Conservation (phyloP, 345 rosid genomes). For the Populus nigra region DNA sequence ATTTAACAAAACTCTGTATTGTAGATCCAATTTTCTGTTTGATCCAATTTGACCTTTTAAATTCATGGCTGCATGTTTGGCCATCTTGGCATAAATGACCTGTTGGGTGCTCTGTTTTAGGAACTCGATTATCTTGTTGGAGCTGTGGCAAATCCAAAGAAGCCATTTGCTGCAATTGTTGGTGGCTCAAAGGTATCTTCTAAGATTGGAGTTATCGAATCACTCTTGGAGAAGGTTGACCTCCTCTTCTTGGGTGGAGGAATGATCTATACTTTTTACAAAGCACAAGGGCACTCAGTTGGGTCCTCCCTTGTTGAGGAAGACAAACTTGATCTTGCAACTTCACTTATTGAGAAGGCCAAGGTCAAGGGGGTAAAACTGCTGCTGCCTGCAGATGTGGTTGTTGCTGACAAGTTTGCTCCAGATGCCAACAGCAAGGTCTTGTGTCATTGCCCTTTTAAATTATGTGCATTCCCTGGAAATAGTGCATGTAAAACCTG, state of each 20-base stretch:
- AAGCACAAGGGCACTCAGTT: slow-evolving; percentile 71
- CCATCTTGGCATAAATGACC: neutral
- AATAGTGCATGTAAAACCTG: neutral
- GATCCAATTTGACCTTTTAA: neutral
- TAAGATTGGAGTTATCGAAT: slow-evolving; percentile 90
- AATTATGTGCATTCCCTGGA: neutral
- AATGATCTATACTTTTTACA: slow-evolving; percentile 89
- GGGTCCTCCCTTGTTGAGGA: slow-evolving; percentile 90
- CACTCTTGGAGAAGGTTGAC: slow-evolving; percentile 67
- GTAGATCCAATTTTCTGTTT: neutral
- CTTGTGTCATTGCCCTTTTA: neutral
- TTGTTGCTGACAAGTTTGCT: slow-evolving; percentile 86
- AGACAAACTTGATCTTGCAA: slow-evolving; percentile 75
- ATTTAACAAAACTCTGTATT: neutral
- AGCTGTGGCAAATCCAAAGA: slow-evolving; percentile 82
- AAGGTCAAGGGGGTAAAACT: slow-evolving; percentile 77
- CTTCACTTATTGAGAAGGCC: slow-evolving; percentile 73
- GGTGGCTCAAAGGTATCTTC: slow-evolving; percentile 97
- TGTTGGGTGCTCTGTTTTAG: slow-evolving; percentile 30
- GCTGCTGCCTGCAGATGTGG: slow-evolving; percentile 76
- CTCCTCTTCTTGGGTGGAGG: slow-evolving; percentile 86
- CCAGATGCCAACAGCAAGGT: slow-evolving; percentile 94
- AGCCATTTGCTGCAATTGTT: slow-evolving; percentile 95
- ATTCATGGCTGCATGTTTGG: neutral
- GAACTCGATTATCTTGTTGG: slow-evolving; percentile 95